phyloP scores from a whole-genome alignment of 352 stramenopile genomes.

The Pythium oligandrum region DNA sequence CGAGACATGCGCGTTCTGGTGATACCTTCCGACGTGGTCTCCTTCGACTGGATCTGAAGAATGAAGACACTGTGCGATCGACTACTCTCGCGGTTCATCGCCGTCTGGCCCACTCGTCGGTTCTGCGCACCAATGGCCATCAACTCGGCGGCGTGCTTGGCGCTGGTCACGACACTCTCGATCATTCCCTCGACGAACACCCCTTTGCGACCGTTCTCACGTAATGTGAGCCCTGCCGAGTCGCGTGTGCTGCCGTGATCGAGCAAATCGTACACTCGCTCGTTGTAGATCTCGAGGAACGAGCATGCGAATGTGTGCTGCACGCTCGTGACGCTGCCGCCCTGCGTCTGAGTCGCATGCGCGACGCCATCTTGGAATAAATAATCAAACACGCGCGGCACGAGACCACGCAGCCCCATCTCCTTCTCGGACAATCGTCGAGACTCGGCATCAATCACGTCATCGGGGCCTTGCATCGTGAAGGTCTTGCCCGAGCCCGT shows the following conservation, averaged over 20 bases:
- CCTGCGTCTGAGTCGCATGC: background rate
- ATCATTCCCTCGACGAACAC: slow-evolving; percentile 77
- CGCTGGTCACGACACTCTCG: slow-evolving; percentile 63
- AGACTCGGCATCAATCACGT: slow-evolving; percentile 49
- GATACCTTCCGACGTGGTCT: slow-evolving; percentile 45
- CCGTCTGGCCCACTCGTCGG: slow-evolving; percentile 71
- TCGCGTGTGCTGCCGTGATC: slow-evolving; percentile 57
- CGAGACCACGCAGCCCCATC: slow-evolving; percentile 49
- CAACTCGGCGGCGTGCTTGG: slow-evolving; percentile 60
- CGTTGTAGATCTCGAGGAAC: slow-evolving; percentile 96
- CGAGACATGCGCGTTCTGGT: slow-evolving; percentile 81
- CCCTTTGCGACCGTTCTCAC: slow-evolving; percentile 68
- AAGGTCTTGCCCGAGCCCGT: slow-evolving; percentile 84
- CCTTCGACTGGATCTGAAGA: slow-evolving; percentile 67
- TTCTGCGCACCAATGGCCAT: slow-evolving; percentile 77
- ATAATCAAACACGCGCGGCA: slow-evolving; percentile 80
- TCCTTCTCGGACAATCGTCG: slow-evolving; percentile 23
- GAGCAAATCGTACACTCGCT: slow-evolving; percentile 91
- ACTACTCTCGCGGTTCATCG: slow-evolving; percentile 85
- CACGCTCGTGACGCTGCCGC: slow-evolving; percentile 23
- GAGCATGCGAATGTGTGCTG: slow-evolving; percentile 76
- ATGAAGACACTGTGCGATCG: slow-evolving; percentile 86
- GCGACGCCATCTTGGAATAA: slow-evolving; percentile 57
- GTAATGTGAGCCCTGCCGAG: slow-evolving; percentile 47
- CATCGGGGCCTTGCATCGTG: slow-evolving; percentile 79